A percentile compares a stretch with the other conserved stretches of the same genome.
Conservation (phyloP, 495 filamentous ascomycete genomes). For the Hypoxylon subgilvum region DNA sequence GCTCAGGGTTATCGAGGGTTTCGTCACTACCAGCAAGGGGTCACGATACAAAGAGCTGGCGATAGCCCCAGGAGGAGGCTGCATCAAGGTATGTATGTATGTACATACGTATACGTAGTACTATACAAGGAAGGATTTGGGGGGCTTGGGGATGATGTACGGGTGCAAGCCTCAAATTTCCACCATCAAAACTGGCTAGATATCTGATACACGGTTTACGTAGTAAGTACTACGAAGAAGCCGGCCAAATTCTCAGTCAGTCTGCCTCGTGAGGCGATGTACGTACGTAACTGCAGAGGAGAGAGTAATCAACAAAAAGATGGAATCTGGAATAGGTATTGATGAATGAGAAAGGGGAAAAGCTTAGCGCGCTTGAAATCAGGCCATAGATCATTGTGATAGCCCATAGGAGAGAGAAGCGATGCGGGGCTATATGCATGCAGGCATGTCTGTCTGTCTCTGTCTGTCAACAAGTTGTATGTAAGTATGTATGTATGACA, state of each 20-base stretch:
- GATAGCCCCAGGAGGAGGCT: conserved; percentile 29
- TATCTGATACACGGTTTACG: conserved; percentile 11
- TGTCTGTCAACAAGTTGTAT: conserved; percentile 29
- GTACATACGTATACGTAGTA: no score
- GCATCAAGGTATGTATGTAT: no score
- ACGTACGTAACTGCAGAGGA: conserved; percentile 22
- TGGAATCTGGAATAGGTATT: conserved; percentile 10
- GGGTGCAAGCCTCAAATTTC: conserved; percentile 11
- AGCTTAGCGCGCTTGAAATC: conserved; percentile 43
- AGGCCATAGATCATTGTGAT: conserved; percentile 43
- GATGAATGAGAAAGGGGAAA: conserved; percentile 37
- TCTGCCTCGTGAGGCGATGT: conserved; percentile 25
- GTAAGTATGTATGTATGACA: no score
- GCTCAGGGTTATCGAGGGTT: conserved; percentile 25
- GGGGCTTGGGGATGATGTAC: conserved; percentile 14
- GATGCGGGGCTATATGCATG: conserved; percentile 41
- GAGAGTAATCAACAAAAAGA: conserved; percentile 19
- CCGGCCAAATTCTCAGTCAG: conserved; percentile 13
- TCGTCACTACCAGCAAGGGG: conserved; percentile 28
- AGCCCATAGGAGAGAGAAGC: conserved; percentile 41
- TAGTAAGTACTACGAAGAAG: no score
- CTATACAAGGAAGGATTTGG: no score
- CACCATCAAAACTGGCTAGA: conserved; percentile 7
- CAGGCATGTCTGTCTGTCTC: conserved; percentile 34
- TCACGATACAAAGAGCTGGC: conserved; percentile 24